Conservation (phyloP, 768 basidiomycete species). For the Rhodocollybia butyracea region DNA sequence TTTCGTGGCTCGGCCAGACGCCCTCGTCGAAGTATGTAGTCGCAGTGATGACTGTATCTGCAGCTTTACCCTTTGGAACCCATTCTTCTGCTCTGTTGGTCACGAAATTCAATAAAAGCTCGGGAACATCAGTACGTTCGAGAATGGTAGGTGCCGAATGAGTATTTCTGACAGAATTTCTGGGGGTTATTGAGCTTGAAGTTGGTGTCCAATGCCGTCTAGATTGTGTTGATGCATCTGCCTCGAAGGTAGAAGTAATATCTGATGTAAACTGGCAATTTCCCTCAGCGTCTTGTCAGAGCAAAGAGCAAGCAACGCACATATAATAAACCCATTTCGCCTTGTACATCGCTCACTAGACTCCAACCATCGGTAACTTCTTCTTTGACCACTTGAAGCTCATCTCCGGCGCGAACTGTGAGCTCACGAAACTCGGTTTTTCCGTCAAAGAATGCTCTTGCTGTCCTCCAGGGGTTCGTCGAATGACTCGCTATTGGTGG, state of each 20-base stretch:
- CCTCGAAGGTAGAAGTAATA: constrained; percentile 49
- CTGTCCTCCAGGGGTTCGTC: constrained; percentile 37
- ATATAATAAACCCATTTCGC: constrained; percentile 68
- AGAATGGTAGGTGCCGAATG: constrained; percentile 40
- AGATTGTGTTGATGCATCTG: constrained; percentile 19
- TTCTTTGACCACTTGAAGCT: constrained; percentile 67
- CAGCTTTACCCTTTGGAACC: constrained; percentile 62
- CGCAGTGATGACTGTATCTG: constrained; percentile 25
- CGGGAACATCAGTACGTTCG: constrained; percentile 65
- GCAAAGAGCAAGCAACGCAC: constrained; percentile 35
- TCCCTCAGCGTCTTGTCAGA: not conserved
- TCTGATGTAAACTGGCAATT: constrained; percentile 58
- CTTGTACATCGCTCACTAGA: constrained; percentile 54
- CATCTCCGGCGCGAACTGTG: constrained; percentile 64
- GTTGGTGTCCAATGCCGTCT: constrained; percentile 34
- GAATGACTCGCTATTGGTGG: constrained; percentile 13
- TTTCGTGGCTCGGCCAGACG: constrained; percentile 11
- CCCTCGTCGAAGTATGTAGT: not conserved
- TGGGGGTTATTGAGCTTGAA: constrained; percentile 45
- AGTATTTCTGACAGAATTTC: constrained; percentile 10
- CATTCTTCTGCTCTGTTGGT: constrained; percentile 84
- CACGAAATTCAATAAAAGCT: constrained; percentile 85
- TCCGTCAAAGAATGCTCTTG: constrained; percentile 74
- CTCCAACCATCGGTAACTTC: constrained; percentile 81
- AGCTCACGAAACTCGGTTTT: constrained; percentile 75